These are phyloP conservation scores for Phylloboletellus chloephorus DNA, from an alignment of 1,284 basidiomycete genomes.

Conservation along the genomic window DNA sequence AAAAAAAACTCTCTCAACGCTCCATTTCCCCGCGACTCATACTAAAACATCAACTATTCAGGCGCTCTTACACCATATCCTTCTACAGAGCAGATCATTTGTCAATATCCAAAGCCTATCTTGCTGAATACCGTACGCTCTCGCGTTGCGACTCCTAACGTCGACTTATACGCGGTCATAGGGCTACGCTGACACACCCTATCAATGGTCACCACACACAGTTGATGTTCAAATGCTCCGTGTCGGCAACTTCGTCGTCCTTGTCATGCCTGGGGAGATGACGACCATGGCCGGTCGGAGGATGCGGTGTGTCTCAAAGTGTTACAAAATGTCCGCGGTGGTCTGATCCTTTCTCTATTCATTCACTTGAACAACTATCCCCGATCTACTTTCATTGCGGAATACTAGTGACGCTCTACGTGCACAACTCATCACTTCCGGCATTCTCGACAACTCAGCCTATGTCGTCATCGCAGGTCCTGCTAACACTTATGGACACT, in stretches of 20 bases:
- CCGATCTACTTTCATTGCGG: background rate
- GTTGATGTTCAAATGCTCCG: slow-evolving; percentile 79
- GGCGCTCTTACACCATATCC: slow-evolving; percentile 56
- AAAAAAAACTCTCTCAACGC: background rate
- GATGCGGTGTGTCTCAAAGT: slow-evolving; percentile 38
- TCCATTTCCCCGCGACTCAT: background rate
- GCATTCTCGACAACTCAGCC: slow-evolving; percentile 57
- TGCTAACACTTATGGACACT: slow-evolving; percentile 77
- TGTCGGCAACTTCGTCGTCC: slow-evolving; percentile 73
- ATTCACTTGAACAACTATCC: background rate
- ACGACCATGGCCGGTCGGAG: slow-evolving; percentile 61
- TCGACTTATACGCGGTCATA: slow-evolving; percentile 6
- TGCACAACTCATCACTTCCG: slow-evolving; percentile 54
- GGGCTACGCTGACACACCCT: slow-evolving; percentile 65
- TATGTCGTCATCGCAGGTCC: slow-evolving; percentile 76
- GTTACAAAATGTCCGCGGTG: background rate
- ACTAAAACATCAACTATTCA: background rate
- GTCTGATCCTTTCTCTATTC: slow-evolving; percentile 6
- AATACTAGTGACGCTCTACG: slow-evolving; percentile 53
- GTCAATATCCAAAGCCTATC: slow-evolving; percentile 80
- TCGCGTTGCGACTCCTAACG: background rate
- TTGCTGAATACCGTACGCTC: slow-evolving; percentile 52
- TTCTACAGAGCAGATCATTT: slow-evolving; percentile 55
- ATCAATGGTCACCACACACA: slow-evolving; percentile 71
- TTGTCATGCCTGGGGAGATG: slow-evolving; percentile 68